Evolutionary conservation across 148 eudicot genomes (phyloP).

Genomic region (Rhododendron williamsianum): DNA sequence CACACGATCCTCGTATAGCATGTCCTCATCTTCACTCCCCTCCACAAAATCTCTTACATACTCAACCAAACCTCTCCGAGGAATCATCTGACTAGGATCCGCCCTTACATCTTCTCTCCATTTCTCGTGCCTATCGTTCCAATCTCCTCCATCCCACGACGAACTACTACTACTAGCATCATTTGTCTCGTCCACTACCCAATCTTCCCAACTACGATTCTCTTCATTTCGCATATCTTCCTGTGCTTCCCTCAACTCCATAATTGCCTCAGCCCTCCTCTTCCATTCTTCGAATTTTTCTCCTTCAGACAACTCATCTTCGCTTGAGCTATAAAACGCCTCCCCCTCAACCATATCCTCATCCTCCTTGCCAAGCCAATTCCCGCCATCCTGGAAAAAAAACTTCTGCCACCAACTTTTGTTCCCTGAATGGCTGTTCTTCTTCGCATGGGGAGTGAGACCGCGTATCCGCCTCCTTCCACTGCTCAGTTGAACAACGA

Average conservation of each 20-base stretch:
- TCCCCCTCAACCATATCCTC: conserved; percentile 54
- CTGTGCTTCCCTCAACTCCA: conserved; percentile 85
- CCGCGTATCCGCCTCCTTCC: conserved; percentile 31
- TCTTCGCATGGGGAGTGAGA: conserved; percentile 53
- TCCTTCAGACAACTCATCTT: conserved; percentile 43
- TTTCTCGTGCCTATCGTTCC: conserved; percentile 28
- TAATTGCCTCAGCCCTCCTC: conserved; percentile 87
- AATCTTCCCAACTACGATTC: conserved; percentile 90
- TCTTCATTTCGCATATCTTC: conserved; percentile 78
- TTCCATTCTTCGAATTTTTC: conserved; percentile 95
- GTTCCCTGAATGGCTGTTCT: conserved; percentile 37
- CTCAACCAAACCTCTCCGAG: conserved; percentile 69
- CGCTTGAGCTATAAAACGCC: conserved; percentile 20
- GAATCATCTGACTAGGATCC: conserved; percentile 51
- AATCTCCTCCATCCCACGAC: conserved; percentile 37
- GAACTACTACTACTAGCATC: conserved; percentile 22
- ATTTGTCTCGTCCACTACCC: conserved; percentile 55
- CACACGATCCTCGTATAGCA: conserved; percentile 88
- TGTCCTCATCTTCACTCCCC: conserved; percentile 65
- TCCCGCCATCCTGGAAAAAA: conserved; percentile 74
- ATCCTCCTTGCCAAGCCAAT: conserved; percentile 83
- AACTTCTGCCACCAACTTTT: conserved; percentile 85
- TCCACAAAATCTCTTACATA: conserved; percentile 55
- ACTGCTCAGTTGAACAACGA: conserved; percentile 21
- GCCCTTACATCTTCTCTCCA: conserved; percentile 34